These are phyloP conservation scores for Gigaspora rosea DNA, from an alignment of 192 early-diverging fungal species.

Conservation along the genomic window DNA sequence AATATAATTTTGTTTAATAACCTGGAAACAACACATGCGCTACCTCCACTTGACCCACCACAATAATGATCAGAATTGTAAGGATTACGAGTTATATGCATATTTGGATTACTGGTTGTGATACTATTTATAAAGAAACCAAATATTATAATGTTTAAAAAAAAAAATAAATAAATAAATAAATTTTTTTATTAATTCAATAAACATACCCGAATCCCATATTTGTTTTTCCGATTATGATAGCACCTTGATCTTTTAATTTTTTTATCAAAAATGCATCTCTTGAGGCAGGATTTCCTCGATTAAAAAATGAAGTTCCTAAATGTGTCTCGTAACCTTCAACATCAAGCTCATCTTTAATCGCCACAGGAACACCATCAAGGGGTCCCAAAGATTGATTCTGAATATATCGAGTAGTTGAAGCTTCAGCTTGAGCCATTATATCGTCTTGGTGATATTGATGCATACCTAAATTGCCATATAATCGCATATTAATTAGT, in stretches of 20 bases:
- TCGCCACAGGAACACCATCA: constrained; percentile 73
- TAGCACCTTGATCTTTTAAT: constrained; percentile 59
- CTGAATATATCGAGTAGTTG: constrained; percentile 53
- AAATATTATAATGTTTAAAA: background rate
- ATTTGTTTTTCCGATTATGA: constrained; percentile 66
- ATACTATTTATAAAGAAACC: constrained; percentile 42
- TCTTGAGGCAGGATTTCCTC: constrained; percentile 40
- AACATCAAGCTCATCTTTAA: constrained; percentile 76
- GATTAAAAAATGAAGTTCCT: constrained; percentile 65
- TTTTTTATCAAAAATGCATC: constrained; percentile 56
- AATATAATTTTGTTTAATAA: no score
- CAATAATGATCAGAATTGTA: constrained; percentile 56
- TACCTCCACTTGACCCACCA: constrained; percentile 76
- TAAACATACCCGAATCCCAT: constrained; percentile 62
- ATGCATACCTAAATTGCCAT: constrained; percentile 29
- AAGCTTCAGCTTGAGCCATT: constrained; percentile 53
- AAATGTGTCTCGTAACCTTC: constrained; percentile 52
- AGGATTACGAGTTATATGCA: constrained; percentile 67
- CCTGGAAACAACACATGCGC: constrained; percentile 53
- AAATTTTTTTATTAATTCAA: background rate
- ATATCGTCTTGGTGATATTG: constrained; percentile 41
- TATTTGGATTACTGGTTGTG: constrained; percentile 63
- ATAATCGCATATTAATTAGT: no score
- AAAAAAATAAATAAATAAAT: no score
- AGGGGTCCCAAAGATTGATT: constrained; percentile 56